Base-by-base conservation (phyloP, 164 flowering plant genomes). In the Stephania yunnanensis region DNA sequence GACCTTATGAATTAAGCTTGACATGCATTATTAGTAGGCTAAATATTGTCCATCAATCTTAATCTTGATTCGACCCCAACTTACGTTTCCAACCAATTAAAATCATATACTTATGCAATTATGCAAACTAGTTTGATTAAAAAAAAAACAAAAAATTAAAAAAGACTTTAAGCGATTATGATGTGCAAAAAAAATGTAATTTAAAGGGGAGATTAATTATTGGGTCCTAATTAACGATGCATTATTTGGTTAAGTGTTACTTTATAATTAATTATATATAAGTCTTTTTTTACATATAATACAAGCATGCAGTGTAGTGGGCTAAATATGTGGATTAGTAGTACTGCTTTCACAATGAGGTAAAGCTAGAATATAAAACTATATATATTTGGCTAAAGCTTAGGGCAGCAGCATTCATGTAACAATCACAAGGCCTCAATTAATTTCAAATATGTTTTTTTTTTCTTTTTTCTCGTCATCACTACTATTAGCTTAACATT, bases 401-500 rank as follows among this genome's bases (percentile, higher is more conserved):
- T 36, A 69, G 3, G 46, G 46, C 50, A 22, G 20, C 5, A 12
- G 13, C 58, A 15, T 6, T 74, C 19, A 10, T 25, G 71, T 52
- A 80, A 74, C 80, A 67, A 75, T 70, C 79, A 80, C 78, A 74
- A 67, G 48, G 76, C 73, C 25, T 25, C 25, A 25, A 25, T 25
- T 25, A 25, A 25, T 25, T 25, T 25, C 25, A 25, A 25, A 25
- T 25, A 25, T 25, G 25, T 25, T 25, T 0, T 25, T 71, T 73
- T 50, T 81, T 68, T 64, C 67, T 73, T 72, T 74, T 48, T 20
- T 10, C 42, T 48, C 25, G 4, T 36, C 15, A 13, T 19, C 72
- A 5, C 36, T 22, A 17, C 4, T 4, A 36, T 36, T 36, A 2
- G 42, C 3, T 36, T 36, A 36, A 36, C 4, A 36, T 36, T 36